A percentile compares a stretch with the other conserved stretches of the same genome.
Conservation (phyloP, 352 stramenopile genomes). For the Pythium apleroticum region DNA sequence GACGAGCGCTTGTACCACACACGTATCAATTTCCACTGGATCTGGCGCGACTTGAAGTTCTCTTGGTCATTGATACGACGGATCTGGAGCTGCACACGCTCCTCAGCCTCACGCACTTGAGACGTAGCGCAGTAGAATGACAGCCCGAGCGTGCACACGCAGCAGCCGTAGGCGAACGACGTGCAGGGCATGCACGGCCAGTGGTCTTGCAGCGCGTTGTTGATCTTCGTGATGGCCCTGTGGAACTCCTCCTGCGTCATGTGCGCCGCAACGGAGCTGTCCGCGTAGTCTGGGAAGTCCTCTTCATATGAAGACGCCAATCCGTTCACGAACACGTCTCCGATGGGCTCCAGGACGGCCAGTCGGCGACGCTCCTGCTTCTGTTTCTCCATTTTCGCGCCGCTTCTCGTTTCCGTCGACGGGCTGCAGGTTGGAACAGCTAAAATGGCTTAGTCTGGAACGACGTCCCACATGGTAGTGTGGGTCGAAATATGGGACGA, state of each 20-base stretch:
- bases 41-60: constrained; percentile 51
- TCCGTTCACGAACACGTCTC: constrained; percentile 81
- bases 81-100: constrained; percentile 62
- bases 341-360: constrained; percentile 55
- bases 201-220: constrained; percentile 79
- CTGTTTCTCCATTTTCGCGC: constrained; percentile 2
- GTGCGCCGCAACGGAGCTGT: constrained; percentile 35
- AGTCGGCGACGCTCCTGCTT: constrained; percentile 28
- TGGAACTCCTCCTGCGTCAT: constrained; percentile 72
- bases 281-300: constrained; percentile 49
- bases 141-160: constrained; percentile 74
- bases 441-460: background rate
- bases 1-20: constrained; percentile 71
- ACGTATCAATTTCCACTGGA: constrained; percentile 68
- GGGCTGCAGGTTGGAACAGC: background rate
- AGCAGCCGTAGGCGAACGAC: constrained; percentile 80
- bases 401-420: constrained; percentile 1
- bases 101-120: constrained; percentile 75
- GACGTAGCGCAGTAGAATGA: constrained; percentile 79
- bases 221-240: constrained; percentile 64
- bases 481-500: constrained; percentile 6
- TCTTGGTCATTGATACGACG: constrained; percentile 66
- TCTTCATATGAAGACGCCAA: constrained; percentile 79
- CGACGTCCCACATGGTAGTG: constrained; percentile 4
- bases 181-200: constrained; percentile 85